A percentile compares a stretch with the other conserved stretches of the same genome.
These are phyloP conservation scores for Kodamaea sp. DNA, from an alignment of 1,139 yeast species.

Conservation along the genomic window DNA sequence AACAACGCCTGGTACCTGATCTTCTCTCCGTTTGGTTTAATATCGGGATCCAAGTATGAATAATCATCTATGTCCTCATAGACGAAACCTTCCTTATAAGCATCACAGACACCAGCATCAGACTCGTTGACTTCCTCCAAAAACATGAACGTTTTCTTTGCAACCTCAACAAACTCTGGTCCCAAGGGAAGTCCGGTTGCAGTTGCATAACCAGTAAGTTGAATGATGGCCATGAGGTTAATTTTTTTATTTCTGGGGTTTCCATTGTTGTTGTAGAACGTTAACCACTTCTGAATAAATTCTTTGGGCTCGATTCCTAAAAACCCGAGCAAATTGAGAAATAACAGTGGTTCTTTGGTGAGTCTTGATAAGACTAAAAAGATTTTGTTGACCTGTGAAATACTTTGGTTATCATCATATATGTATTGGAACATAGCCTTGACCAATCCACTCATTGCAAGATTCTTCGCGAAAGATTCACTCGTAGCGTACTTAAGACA, in stretches of 20 bases:
- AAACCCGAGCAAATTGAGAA: constrained; percentile 39
- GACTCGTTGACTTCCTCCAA: constrained; percentile 75
- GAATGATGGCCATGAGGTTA: constrained; percentile 59
- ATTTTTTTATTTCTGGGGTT: constrained; percentile 69
- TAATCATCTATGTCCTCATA: constrained; percentile 56
- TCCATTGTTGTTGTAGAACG: constrained; percentile 51
- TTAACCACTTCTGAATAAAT: constrained; percentile 37
- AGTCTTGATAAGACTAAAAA: constrained; percentile 56
- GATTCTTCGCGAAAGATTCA: constrained; percentile 31
- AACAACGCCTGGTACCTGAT: constrained; percentile 50
- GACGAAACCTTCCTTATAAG: constrained; percentile 58
- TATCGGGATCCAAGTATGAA: constrained; percentile 45
- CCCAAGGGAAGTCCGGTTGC: constrained; percentile 29
- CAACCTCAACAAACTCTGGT: constrained; percentile 33
- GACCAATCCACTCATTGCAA: constrained; percentile 51
- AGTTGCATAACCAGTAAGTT: constrained; percentile 33
- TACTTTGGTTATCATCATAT: constrained; percentile 50
- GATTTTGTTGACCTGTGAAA: constrained; percentile 51
- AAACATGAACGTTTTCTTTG: constrained; percentile 58
- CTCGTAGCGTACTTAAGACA: constrained; percentile 31
- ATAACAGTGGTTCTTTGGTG: constrained; percentile 46
- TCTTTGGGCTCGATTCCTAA: constrained; percentile 25
- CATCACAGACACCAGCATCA: constrained; percentile 58
- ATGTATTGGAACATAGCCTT: constrained; percentile 47
- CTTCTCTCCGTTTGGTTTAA: constrained; percentile 61